Evolutionary conservation across 2,329 filamentous ascomycete genomes (phyloP).

Genomic region (Ampelomyces quisqualis): DNA sequence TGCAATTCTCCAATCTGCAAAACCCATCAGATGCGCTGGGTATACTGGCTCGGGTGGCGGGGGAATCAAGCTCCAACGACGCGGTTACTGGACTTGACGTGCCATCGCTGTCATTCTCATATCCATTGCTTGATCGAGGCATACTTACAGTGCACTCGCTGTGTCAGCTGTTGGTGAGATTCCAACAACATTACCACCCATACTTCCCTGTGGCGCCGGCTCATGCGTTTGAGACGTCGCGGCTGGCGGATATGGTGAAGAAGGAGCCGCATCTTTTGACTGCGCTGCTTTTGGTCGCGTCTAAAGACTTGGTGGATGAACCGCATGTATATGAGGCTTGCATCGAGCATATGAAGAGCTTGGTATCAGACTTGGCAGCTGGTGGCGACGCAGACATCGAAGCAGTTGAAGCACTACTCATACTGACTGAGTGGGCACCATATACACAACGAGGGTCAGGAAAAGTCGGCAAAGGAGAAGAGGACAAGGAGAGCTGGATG

Average conservation of each 20-base stretch:
- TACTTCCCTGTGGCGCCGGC: constrained; percentile 68
- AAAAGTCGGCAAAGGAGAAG: constrained; percentile 68
- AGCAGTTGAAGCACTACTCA: constrained; percentile 67
- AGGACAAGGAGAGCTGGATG: constrained; percentile 76
- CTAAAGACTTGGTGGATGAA: constrained; percentile 67
- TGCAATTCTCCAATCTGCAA: constrained; percentile 48
- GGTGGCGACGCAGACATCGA: constrained; percentile 68
- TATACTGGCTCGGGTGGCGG: constrained; percentile 51
- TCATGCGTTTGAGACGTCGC: constrained; percentile 57
- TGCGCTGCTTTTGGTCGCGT: constrained; percentile 68
- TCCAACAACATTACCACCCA: constrained; percentile 66
- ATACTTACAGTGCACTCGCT: constrained; percentile 50
- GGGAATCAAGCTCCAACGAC: constrained; percentile 39
- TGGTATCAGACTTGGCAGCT: constrained; percentile 67
- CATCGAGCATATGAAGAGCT: constrained; percentile 67
- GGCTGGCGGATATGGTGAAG: constrained; percentile 58
- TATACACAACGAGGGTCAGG: constrained; percentile 63
- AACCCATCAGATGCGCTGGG: constrained; percentile 53
- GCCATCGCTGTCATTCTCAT: constrained; percentile 45
- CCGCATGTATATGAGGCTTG: constrained; percentile 65
- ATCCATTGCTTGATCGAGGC: constrained; percentile 46
- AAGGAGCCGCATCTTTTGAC: constrained; percentile 68
- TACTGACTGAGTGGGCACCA: constrained; percentile 73
- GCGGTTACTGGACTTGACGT: constrained; percentile 11
- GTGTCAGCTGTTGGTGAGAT: constrained; percentile 57